Evolutionary conservation across 495 filamentous ascomycete genomes (phyloP).

Genomic region (Margaritispora aquatica): DNA sequence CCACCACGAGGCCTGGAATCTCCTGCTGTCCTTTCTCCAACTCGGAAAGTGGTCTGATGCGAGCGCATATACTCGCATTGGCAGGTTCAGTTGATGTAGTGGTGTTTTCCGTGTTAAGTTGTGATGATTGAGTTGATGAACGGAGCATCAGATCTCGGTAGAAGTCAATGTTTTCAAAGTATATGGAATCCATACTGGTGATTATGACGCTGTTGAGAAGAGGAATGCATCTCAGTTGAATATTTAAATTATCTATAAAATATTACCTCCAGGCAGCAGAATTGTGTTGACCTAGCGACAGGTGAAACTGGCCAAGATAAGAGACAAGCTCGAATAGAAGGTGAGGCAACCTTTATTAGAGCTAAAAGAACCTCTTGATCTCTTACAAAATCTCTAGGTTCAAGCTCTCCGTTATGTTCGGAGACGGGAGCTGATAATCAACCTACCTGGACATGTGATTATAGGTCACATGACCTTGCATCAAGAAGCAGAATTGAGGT

Average conservation of each 20-base stretch:
- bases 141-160: not conserved
- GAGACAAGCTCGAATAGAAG: too few relatives aligned
- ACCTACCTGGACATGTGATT: too few relatives aligned
- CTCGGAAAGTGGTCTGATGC: conserved; percentile 14
- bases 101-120: not conserved
- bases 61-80: conserved; percentile 8
- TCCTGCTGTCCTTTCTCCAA: conserved; percentile 1
- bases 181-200: not conserved
- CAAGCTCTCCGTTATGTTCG: too few relatives aligned
- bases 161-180: not conserved
- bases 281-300: not conserved
- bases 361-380: too few relatives aligned
- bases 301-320: too few relatives aligned
- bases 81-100: not conserved
- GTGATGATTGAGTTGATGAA: not conserved
- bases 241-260: not conserved
- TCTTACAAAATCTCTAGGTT: too few relatives aligned
- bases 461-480: too few relatives aligned
- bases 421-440: too few relatives aligned
- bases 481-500: too few relatives aligned
- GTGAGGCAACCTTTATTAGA: too few relatives aligned
- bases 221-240: not conserved
- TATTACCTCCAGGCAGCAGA: not conserved
- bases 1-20: conserved; percentile 7
- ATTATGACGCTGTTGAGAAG: not conserved